A percentile compares a stretch with the other conserved stretches of the same genome.
These are phyloP conservation scores for Backusella morwellensis DNA, from an alignment of 192 early-diverging fungal genomes.

Conservation along the genomic window DNA sequence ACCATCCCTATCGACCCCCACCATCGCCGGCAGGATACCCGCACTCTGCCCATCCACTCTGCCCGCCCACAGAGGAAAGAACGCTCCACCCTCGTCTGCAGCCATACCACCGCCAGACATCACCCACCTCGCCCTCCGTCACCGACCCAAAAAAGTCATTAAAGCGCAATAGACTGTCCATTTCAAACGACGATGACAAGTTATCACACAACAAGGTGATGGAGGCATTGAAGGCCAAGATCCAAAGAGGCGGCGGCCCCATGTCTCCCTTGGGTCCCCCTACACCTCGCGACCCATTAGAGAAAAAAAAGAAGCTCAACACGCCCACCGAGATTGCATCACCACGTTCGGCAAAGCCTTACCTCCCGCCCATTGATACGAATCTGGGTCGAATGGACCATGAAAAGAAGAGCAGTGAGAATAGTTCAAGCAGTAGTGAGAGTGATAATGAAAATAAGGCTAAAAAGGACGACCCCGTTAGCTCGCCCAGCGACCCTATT, in stretches of 20 bases:
- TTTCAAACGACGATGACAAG: slow-evolving; percentile 9
- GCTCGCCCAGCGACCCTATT: slow-evolving; percentile 7
- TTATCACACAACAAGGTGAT: slow-evolving; percentile 27
- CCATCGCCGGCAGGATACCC: slow-evolving; percentile 11
- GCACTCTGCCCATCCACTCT: slow-evolving; percentile 22
- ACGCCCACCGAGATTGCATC: not conserved
- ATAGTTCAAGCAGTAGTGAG: not conserved
- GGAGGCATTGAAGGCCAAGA: slow-evolving; percentile 31
- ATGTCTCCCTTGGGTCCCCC: slow-evolving; percentile 1
- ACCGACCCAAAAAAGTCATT: not conserved
- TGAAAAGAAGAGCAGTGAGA: not conserved
- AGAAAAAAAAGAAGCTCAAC: not conserved
- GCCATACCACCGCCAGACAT: not conserved
- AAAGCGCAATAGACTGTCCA: slow-evolving; percentile 7
- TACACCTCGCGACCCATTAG: not conserved
- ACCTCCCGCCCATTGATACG: slow-evolving; percentile 28
- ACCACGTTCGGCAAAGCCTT: slow-evolving; percentile 22
- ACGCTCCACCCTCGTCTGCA: not conserved
- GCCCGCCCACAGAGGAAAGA: not conserved
- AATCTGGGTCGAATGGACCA: slow-evolving; percentile 10
- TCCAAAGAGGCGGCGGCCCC: slow-evolving; percentile 14
- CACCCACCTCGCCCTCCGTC: not conserved
- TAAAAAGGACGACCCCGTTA: not conserved
- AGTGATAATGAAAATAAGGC: not conserved
- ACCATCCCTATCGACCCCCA: not conserved